phyloP scores from a whole-genome alignment of 768 basidiomycete species.

The Mrakia gelida region DNA sequence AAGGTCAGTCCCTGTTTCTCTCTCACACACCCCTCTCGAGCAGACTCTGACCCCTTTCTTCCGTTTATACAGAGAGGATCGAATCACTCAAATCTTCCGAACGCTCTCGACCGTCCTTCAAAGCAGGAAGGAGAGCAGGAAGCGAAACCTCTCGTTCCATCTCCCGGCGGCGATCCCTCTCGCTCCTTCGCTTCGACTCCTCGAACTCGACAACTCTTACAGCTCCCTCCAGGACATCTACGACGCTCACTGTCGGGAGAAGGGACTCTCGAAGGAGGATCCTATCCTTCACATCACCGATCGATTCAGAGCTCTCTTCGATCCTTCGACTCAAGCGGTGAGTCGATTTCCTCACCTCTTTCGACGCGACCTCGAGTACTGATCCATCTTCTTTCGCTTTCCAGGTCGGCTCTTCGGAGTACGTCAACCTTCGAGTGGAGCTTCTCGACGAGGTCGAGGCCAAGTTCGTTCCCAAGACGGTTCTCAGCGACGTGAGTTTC shows the following conservation, averaged over 20 bases:
- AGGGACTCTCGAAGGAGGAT: conserved; percentile 76
- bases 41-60: not conserved
- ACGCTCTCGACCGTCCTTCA: conserved; percentile 52
- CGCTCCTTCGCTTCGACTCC: conserved; percentile 73
- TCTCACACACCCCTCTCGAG: not conserved
- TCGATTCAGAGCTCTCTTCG: conserved; percentile 56
- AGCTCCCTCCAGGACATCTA: conserved; percentile 88
- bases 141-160: conserved; percentile 86
- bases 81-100: conserved; percentile 32
- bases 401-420: conserved; percentile 46
- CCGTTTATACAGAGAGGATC: conserved; percentile 22
- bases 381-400: not conserved
- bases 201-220: conserved; percentile 89
- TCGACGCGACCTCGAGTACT: conserved; percentile 13
- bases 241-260: conserved; percentile 75
- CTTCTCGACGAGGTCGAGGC: conserved; percentile 77
- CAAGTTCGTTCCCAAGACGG: conserved; percentile 85
- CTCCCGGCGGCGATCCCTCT: conserved; percentile 76
- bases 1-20: conserved; percentile 46
- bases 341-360: conserved; percentile 19
- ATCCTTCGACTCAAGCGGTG: conserved; percentile 34
- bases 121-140: conserved; percentile 86
- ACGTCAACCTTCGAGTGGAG: conserved; percentile 66
- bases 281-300: conserved; percentile 80
- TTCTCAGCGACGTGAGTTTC: conserved; percentile 68